Evolutionary conservation across 371 early-diverging fungal species (phyloP), one percentile per base, ranked within the genome.

Genomic region (Mortierella sp.): DNA sequence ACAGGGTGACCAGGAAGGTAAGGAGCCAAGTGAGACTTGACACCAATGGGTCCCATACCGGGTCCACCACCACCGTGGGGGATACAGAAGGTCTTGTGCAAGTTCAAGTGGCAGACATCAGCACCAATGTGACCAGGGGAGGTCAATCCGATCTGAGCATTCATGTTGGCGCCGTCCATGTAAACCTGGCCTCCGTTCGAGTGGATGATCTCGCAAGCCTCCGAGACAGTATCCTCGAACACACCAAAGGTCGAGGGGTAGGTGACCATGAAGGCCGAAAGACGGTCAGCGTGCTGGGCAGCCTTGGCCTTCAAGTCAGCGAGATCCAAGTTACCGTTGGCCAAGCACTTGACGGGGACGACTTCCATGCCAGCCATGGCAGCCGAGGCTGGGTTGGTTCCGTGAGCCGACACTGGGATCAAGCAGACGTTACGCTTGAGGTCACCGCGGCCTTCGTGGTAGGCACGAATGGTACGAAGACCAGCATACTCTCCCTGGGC

Each of bases 61-160:
- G 98, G 98, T 53, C 99, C 99, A 77, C 99, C 98, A 60, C 99
- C 99, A 80, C 99, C 99, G 82, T 98, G 99, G 25, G 99, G 99
- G 72, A 98, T 97, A 74, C 95, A 96, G 88, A 98, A 94, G 18
- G 99, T 97, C 92, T 98, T 98, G 91, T 98, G 99, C 84, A 96
- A 86, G 89, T 98, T 98, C 87, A 98, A 87, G 81, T 98, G 99
- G 86, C 98, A 98, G 19, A 98, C 98, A 86, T 98, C 99, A 66
- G 97, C 97, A 62, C 98, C 99, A 70, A 96, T 96, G 69, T 96
- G 95, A 28, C 93, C 99, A 51, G 99, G 99, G 68, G 92, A 94
- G 74, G 95, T 94, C 66, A 98, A 83, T 21, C 98, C 98, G 75
- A 98, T 95, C 84, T 98, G 98, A 6, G 99, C 99, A 75, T 98